A percentile compares a stretch with the other conserved stretches of the same genome.
phyloP scores from a whole-genome alignment of 129 eudicot species.

The Lactuca saligna region DNA sequence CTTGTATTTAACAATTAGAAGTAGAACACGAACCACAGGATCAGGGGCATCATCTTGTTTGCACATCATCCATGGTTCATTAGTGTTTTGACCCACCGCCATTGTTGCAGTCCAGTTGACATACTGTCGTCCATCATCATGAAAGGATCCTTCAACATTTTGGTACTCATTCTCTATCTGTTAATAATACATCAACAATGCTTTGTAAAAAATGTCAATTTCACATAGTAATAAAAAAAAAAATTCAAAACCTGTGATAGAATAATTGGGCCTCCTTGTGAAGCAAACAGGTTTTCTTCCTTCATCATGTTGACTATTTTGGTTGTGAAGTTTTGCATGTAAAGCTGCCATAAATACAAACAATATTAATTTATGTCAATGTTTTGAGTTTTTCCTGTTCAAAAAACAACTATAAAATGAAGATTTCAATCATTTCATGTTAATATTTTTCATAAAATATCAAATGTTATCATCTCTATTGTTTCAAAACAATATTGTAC shows the following conservation, averaged over 20 bases:
- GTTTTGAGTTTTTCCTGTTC: conserved; percentile 14
- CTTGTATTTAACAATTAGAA: background rate
- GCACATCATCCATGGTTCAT: conserved; percentile 98
- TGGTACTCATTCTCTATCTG: conserved; percentile 94
- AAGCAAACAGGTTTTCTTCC: conserved; percentile 62
- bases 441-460: background rate
- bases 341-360: conserved; percentile 33
- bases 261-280: conserved; percentile 97
- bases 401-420: conserved; percentile 5
- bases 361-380: background rate
- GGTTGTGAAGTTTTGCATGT: conserved; percentile 73
- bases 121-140: conserved; percentile 51
- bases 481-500: background rate
- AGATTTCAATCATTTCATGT: too few relatives aligned
- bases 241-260: conserved; percentile 68
- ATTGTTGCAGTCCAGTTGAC: conserved; percentile 79
- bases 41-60: conserved; percentile 96
- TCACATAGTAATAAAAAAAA: background rate
- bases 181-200: background rate
- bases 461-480: background rate
- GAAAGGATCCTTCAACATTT: conserved; percentile 54
- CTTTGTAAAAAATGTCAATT: background rate
- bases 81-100: conserved; percentile 73
- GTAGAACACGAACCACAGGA: conserved; percentile 58
- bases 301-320: conserved; percentile 82